Base-by-base conservation (phyloP, 1,284 basidiomycete genomes). In the Sphagnurus paluster region DNA sequence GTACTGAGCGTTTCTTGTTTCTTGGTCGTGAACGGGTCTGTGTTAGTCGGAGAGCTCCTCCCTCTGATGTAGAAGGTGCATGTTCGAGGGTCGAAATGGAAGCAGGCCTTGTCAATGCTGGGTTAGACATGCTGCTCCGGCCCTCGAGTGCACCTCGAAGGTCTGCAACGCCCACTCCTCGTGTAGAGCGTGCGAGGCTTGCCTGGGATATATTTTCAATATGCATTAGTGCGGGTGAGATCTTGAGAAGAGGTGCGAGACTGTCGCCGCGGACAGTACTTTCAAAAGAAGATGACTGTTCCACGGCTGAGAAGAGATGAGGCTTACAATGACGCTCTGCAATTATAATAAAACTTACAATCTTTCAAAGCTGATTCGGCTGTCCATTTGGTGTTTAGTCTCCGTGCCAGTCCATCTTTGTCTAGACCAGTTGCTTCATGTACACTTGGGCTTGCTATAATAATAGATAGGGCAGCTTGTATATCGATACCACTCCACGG, bases 91-190 rank as follows among this genome's bases (percentile, higher is more conserved):
- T 90, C 28, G 87, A 88, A 43, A 87, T 70, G 10, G 87, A 90
- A 17, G 84, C 77, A 8, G 82, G 76, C 14, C 74, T 74, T 17
- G 61, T 76, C 28, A 90, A 69, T 16, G 81, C 79, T 20, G 86
- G 76, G 60, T 87, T 90, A 4, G 89, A 91, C 75, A 86, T 78
- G 57, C 84, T 87, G 55, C 77, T 82, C 30, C 88, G 80, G 14
- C 88, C 88, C 68, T 90, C 90, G 2, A 95, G 69, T 6, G 92
- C 92, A 56, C 93, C 90, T 43, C 91, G 76, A 35, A 95, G 74
- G 61, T 94, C 91, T 1, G 80, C 83, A 10, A 95, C 91, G 21
- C 93, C 93, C 7, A 94, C 82, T 2, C 84, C 84, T 52, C 84
- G 76, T 6, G 80, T 77, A 4, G 87, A 87, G 39, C 87, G 79